A percentile compares a stretch with the other conserved stretches of the same genome.
These are phyloP conservation scores for Scenedesmus sp. DNA, from an alignment of 163 green algal genomes.

Conservation along the genomic window DNA sequence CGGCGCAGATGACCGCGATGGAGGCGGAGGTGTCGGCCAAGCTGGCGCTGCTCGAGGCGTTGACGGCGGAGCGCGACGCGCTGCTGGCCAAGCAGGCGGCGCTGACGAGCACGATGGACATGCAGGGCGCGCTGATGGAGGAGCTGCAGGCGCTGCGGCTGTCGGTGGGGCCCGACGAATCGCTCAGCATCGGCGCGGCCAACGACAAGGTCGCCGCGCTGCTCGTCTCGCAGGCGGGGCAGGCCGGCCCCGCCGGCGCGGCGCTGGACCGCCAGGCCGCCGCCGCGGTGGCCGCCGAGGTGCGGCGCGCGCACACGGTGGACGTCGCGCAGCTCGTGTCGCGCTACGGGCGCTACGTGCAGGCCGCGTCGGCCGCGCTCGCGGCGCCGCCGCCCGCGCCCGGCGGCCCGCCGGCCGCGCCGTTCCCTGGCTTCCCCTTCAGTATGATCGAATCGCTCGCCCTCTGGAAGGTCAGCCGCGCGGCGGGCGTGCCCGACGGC, in stretches of 20 bases:
- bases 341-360: neutral
- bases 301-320: neutral
- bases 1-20: neutral
- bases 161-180: neutral
- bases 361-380: neutral
- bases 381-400: neutral
- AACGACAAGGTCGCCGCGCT: too few species aligned
- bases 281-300: neutral
- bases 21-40: neutral
- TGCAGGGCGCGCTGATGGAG: neutral
- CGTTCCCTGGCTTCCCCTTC: neutral
- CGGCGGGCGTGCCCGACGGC: neutral
- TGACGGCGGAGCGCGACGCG: neutral
- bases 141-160: neutral
- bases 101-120: neutral
- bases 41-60: constrained; percentile 3
- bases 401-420: neutral
- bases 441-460: constrained; percentile 6
- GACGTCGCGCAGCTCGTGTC: neutral
- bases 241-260: neutral
- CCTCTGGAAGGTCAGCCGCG: constrained; percentile 15
- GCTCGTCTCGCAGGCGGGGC: too few species aligned
- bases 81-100: constrained; percentile 12
- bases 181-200: too few species aligned
- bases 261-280: neutral